Evolutionary conservation across 1,139 yeast genomes (phyloP), one percentile per base, ranked within the genome.

Genomic region (Blastobotrys apis): DNA sequence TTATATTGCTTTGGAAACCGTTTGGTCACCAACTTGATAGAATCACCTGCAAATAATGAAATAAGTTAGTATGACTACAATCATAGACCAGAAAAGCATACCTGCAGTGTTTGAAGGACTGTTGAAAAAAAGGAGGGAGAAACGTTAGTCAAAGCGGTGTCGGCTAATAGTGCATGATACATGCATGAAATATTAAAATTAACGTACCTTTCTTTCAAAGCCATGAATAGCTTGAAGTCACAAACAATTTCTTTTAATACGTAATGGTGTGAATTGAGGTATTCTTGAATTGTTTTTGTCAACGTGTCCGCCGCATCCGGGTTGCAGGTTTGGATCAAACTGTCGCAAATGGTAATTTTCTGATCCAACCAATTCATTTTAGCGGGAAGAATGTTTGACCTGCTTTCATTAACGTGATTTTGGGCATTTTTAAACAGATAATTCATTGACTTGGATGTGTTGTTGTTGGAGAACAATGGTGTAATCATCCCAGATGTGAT

Each of bases 201-300:
- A 13, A 34, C 37, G 13, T 34, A 34, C 37, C 27, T 29, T 13
- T 34, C n/a, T 34, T 21, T 34, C 27, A 34, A 34, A 13, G 37
- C 37, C 13, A 34, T n/a, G 16, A 6, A 13, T 22, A 36, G n/a
- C 13, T 36, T 36, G 10, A 36, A 36, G 26, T 36, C 39, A 12
- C 20, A 12, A n/a, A 36, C 19, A 17, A 32, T 25, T 25, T 13
- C 21, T 26, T 36, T 36, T 25, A 36, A 15, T 6, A 15, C 23
- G 32, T 25, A 36, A 26, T 36, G 39, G 22, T 36, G 37, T 4
- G 25, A 12, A 12, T 34, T 21, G 17, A 34, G 21, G 16, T 19
- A 36, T 27, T 36, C 32, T 15, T 25, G 21, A 13, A 36, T 6
- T 10, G 26, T 19, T 23, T 36, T 12, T 12, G 20, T 6, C 4